A percentile compares a stretch with the other conserved stretches of the same genome.
Conservation (phyloP, 768 basidiomycete genomes). For the Hericium alpestre region DNA sequence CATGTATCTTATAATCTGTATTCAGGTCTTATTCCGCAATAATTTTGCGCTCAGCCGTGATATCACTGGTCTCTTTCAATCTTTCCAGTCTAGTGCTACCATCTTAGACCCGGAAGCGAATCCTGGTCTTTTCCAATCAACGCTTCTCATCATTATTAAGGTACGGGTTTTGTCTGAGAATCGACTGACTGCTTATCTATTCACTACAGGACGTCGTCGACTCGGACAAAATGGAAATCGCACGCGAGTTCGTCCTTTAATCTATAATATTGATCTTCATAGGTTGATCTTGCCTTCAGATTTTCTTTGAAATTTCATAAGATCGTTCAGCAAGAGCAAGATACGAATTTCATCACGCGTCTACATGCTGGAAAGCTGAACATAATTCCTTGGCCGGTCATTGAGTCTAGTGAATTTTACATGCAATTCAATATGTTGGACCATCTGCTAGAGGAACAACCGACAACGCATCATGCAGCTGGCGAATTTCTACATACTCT, state of each 20-base stretch:
- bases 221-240: constrained; percentile 47
- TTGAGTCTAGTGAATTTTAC: constrained; percentile 53
- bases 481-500: constrained; percentile 46
- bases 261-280: background rate
- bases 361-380: constrained; percentile 44
- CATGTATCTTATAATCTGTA: background rate
- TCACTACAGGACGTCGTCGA: constrained; percentile 49
- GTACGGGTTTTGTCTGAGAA: constrained; percentile 16
- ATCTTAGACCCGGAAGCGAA: constrained; percentile 50
- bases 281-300: constrained; percentile 19
- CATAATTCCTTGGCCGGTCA: constrained; percentile 61
- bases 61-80: constrained; percentile 50
- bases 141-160: constrained; percentile 54
- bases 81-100: constrained; percentile 48
- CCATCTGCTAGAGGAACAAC: constrained; percentile 36
- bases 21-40: constrained; percentile 52
- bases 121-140: constrained; percentile 48
- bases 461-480: constrained; percentile 36
- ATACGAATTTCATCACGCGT: constrained; percentile 49
- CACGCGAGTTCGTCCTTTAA: constrained; percentile 34
- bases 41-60: constrained; percentile 55
- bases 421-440: constrained; percentile 39
- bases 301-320: constrained; percentile 48
- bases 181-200: background rate
- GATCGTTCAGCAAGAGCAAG: constrained; percentile 55